Evolutionary conservation across 345 rosid species (phyloP), one percentile per base, ranked within the genome.

Genomic region (Trapa incisa): DNA sequence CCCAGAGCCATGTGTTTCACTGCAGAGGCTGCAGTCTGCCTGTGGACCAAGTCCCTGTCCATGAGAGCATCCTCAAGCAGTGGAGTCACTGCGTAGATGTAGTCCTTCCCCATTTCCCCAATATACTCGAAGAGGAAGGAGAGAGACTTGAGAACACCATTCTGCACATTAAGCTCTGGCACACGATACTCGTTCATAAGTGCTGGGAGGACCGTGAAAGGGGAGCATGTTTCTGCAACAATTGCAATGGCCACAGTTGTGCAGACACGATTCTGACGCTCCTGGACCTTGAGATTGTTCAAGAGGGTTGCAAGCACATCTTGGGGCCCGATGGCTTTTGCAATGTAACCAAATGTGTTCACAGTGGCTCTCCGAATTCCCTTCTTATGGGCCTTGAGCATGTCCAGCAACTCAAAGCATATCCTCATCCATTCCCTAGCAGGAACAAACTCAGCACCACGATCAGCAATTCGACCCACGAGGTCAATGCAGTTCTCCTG

Each of bases 361-460:
- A 95, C 99, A 0, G 96, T 91, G 41, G 99, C 97, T 71, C 99
- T 83, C 0, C 99, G 86, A 56, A 95, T 91, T 47, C 99, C 99
- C 81, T 91, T 94, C 80, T 91, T 94, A 83, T 94, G 99, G 48
- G 99, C 99, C 71, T 94, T 91, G n/a, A 94, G 97, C 99, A 94
- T 94, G 80, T 94, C 99, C 10, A 94, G 93, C 60, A 94, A 95
- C 86, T 94, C 99, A 64, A 94, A 94, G 78, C 96, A 91, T 42
- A 94, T 94, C 79, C 96, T 83, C 99, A 94, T 94, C 97, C 97
- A 89, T 75, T 94, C 99, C 74, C 97, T 91, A 32, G 97, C 99
- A 14, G 99, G 97, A 68, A 94, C 97, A 80, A 94, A 94, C 91
- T 94, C 97, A 14, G 97, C 97, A 68, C 99, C 97, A 78, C 97